These are phyloP conservation scores for Trichoderma sp. DNA, from an alignment of 2,329 filamentous ascomycete genomes.

Conservation along the genomic window DNA sequence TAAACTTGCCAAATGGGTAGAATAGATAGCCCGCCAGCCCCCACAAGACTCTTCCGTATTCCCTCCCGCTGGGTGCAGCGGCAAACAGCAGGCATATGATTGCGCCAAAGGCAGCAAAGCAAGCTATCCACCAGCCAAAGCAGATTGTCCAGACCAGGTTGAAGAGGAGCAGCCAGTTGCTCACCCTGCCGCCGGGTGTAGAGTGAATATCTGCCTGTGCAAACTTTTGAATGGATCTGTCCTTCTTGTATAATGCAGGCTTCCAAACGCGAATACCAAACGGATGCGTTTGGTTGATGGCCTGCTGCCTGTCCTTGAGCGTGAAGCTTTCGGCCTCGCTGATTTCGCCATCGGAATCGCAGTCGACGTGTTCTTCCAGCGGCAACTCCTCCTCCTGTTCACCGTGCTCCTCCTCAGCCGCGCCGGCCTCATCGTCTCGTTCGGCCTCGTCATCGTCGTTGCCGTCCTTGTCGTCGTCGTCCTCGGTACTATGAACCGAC, in stretches of 20 bases:
- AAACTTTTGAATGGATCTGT: slow-evolving; percentile 90
- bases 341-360: slow-evolving; percentile 66
- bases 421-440: slow-evolving; percentile 20
- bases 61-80: slow-evolving; percentile 73
- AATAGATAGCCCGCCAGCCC: slow-evolving; percentile 83
- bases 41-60: slow-evolving; percentile 82
- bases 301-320: slow-evolving; percentile 91
- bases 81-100: slow-evolving; percentile 75
- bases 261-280: slow-evolving; percentile 99
- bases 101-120: slow-evolving; percentile 71
- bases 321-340: slow-evolving; percentile 98
- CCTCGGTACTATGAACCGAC: slow-evolving; percentile 31
- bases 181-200: slow-evolving; percentile 82
- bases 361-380: slow-evolving; percentile 50
- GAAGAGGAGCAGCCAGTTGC: slow-evolving; percentile 78
- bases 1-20: slow-evolving; percentile 96
- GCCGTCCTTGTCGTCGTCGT: too few relatives aligned
- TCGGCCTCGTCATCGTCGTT: slow-evolving; percentile 23
- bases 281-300: slow-evolving; percentile 97
- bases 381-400: slow-evolving; percentile 41
- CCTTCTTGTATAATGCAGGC: slow-evolving; percentile 96
- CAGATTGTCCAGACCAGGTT: slow-evolving; percentile 86
- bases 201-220: slow-evolving; percentile 98
- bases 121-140: slow-evolving; percentile 95
- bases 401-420: slow-evolving; percentile 31